phyloP scores from a whole-genome alignment of 1,139 yeast species.

The Pneumocystis wakefieldiae region DNA sequence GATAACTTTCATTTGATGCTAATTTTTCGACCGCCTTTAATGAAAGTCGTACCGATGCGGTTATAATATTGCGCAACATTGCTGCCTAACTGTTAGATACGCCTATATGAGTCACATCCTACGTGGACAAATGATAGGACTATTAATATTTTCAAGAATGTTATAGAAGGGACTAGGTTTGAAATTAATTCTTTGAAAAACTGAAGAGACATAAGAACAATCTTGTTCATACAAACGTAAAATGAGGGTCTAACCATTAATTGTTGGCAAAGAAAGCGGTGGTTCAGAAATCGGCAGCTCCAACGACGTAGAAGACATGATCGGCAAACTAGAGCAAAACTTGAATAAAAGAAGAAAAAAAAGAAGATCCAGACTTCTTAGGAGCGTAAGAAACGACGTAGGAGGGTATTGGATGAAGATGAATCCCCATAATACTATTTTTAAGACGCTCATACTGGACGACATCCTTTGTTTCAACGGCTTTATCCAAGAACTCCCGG shows the following conservation, averaged over 20 bases:
- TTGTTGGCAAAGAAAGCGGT: not conserved
- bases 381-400: not conserved
- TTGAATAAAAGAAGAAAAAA: not conserved
- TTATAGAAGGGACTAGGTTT: slow-evolving; percentile 22
- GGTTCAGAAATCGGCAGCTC: not conserved
- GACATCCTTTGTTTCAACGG: slow-evolving; percentile 1
- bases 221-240: not conserved
- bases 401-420: not conserved
- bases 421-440: slow-evolving; percentile 3
- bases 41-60: slow-evolving; percentile 5
- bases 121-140: slow-evolving; percentile 16
- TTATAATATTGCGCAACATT: slow-evolving; percentile 5
- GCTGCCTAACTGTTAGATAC: slow-evolving; percentile 6
- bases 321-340: not conserved
- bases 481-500: slow-evolving; percentile 3
- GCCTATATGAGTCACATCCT: not conserved
- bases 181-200: slow-evolving; percentile 13
- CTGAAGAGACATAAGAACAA: not conserved
- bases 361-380: not conserved
- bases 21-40: slow-evolving; percentile 10
- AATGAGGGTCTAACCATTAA: not conserved
- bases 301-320: not conserved
- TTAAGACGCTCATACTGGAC: slow-evolving; percentile 4
- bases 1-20: slow-evolving; percentile 6
- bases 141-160: slow-evolving; percentile 15